phyloP scores from a whole-genome alignment of 129 eudicot species.

The Pittosporum tobira region DNA sequence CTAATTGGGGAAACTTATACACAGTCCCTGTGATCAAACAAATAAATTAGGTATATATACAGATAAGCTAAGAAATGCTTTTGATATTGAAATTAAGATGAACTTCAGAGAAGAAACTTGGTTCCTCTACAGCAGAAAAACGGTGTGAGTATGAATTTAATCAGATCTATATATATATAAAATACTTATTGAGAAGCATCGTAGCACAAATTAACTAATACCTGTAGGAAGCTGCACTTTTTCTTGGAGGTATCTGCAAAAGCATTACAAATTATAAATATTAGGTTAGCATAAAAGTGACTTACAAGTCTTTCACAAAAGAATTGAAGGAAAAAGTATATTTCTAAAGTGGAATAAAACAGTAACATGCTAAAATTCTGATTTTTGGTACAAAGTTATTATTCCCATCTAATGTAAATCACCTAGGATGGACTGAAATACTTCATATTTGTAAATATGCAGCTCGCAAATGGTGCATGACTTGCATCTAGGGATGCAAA shows the following conservation, averaged over 20 bases:
- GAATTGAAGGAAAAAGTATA: not conserved
- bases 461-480: too few relatives aligned
- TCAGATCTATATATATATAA: not conserved
- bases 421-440: too few relatives aligned
- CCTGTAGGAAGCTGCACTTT: conserved; percentile 98
- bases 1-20: too few relatives aligned
- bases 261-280: conserved; percentile 2
- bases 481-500: too few relatives aligned
- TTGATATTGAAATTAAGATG: not conserved
- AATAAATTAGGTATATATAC: not conserved
- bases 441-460: too few relatives aligned
- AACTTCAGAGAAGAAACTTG: not conserved
- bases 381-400: too few relatives aligned
- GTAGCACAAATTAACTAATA: conserved; percentile 12
- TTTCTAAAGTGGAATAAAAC: too few relatives aligned
- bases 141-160: not conserved
- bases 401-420: too few relatives aligned
- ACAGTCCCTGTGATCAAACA: too few relatives aligned
- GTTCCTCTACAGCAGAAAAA: not conserved
- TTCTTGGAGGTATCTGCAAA: conserved; percentile 98
- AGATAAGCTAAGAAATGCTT: not conserved
- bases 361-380: too few relatives aligned
- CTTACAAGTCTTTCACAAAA: not conserved
- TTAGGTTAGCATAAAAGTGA: not conserved
- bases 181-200: not conserved